Conservation (phyloP, 2,329 filamentous ascomycete genomes). For the Epichloe sylvatica region DNA sequence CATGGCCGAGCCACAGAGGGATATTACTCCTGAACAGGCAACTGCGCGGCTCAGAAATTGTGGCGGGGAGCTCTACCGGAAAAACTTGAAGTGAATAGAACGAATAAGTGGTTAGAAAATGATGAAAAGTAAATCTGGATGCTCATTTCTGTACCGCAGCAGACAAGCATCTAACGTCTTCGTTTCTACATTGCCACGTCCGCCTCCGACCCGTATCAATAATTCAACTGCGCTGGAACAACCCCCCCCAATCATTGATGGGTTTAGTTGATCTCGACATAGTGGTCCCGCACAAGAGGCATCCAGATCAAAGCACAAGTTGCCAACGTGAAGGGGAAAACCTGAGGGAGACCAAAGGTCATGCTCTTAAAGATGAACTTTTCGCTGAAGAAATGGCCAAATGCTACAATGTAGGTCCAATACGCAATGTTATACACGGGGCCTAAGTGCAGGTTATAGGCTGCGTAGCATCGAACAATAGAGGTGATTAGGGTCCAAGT, state of each 20-base stretch:
- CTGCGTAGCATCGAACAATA: slow-evolving; percentile 67
- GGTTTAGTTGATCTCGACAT: slow-evolving; percentile 35
- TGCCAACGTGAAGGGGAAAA: slow-evolving; percentile 41
- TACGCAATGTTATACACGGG: slow-evolving; percentile 67
- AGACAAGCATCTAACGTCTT: not conserved
- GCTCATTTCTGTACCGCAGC: not conserved
- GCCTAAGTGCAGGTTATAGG: slow-evolving; percentile 62
- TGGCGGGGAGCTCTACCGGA: slow-evolving; percentile 78
- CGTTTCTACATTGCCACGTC: not conserved
- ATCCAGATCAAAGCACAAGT: slow-evolving; percentile 45
- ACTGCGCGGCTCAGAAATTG: slow-evolving; percentile 62
- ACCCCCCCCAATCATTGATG: not conserved
- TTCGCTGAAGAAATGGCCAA: slow-evolving; percentile 67
- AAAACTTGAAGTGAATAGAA: slow-evolving; percentile 20
- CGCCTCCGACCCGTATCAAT: not conserved
- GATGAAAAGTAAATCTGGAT: not conserved
- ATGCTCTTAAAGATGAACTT: slow-evolving; percentile 67
- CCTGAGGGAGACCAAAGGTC: slow-evolving; percentile 43
- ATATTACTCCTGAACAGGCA: slow-evolving; percentile 95
- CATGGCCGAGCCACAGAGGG: slow-evolving; percentile 92
- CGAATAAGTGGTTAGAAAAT: not conserved
- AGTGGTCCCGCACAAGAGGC: slow-evolving; percentile 52
- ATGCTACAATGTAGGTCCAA: slow-evolving; percentile 69
- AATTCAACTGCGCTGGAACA: not conserved
- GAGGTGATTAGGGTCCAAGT: slow-evolving; percentile 75